Conservation (phyloP, 768 basidiomycete species). For the Rhodotorula babjevae region DNA sequence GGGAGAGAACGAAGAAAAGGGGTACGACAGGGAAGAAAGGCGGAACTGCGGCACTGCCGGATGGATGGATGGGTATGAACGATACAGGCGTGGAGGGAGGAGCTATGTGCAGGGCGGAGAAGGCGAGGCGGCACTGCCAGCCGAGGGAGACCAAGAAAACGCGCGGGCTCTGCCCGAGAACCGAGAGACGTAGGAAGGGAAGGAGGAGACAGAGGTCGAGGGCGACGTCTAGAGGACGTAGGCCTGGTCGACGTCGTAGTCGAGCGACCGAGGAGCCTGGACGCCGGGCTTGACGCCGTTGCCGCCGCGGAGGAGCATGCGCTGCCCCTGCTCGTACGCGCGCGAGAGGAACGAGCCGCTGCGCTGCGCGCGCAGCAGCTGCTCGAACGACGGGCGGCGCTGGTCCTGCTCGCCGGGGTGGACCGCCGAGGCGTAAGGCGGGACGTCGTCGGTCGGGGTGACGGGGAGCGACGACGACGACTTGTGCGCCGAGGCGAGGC, state of each 20-base stretch:
- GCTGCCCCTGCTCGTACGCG: slow-evolving; percentile 30
- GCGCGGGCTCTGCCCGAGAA: not conserved
- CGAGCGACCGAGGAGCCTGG: not conserved
- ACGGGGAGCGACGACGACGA: slow-evolving; percentile 17
- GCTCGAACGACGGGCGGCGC: slow-evolving; percentile 7
- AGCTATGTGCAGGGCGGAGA: not conserved
- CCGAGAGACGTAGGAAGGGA: not conserved
- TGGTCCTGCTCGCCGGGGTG: not conserved
- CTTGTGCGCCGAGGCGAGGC: not conserved
- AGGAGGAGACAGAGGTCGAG: not conserved
- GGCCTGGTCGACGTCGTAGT: slow-evolving; percentile 4
- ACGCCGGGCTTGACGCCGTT: not conserved
- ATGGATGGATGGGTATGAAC: not conserved
- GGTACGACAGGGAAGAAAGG: not conserved
- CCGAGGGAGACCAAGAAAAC: not conserved
- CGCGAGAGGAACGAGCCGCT: slow-evolving; percentile 28
- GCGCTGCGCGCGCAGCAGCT: slow-evolving; percentile 18
- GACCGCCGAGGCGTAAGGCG: slow-evolving; percentile 13
- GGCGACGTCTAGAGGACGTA: not conserved
- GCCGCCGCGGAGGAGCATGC: slow-evolving; percentile 5
- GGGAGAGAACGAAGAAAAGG: not conserved
- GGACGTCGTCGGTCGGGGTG: slow-evolving; percentile 36
- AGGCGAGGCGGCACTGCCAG: not conserved
- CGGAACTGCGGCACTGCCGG: not conserved
- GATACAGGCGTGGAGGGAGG: not conserved